A percentile compares a stretch with the other conserved stretches of the same genome.
phyloP scores from a whole-genome alignment of 257 asterid genomes.

The Ehretia macrophylla region DNA sequence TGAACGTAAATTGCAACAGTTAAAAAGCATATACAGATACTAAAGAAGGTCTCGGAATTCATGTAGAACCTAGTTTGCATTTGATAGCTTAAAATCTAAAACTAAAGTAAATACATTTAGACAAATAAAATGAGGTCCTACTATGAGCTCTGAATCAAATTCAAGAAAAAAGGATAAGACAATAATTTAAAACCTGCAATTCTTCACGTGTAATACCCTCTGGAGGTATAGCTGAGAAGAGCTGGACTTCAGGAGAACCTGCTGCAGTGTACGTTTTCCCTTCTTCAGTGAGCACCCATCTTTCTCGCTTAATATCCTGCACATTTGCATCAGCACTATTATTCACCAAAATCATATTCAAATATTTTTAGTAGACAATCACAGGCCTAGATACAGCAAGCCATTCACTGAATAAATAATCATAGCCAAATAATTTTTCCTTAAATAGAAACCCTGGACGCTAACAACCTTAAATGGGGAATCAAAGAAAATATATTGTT shows the following conservation, averaged over 20 bases:
- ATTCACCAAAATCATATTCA: not conserved
- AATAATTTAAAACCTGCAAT: constrained; percentile 53
- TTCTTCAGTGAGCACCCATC: constrained; percentile 81
- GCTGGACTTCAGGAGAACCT: constrained; percentile 88
- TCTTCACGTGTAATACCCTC: constrained; percentile 70
- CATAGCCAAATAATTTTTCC: too few species aligned
- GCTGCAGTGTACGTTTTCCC: constrained; percentile 58
- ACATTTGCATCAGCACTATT: constrained; percentile 3
- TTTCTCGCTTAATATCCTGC: constrained; percentile 83
- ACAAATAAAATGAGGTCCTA: too few species aligned
- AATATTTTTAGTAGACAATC: not conserved
- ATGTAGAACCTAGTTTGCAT: too few species aligned
- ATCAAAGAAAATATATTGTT: not conserved
- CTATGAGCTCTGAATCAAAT: too few species aligned
- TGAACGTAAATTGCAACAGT: not conserved
- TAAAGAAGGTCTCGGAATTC: too few species aligned
- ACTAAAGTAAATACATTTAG: too few species aligned
- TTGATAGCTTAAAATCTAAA: too few species aligned
- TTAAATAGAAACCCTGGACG: too few species aligned
- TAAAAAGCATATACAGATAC: not conserved
- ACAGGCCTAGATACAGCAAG: not conserved
- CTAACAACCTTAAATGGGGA: too few species aligned
- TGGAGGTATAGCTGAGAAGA: constrained; percentile 66
- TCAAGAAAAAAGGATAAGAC: not conserved
- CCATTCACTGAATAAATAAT: not conserved